These are phyloP conservation scores for Mortierella sp. DNA, from an alignment of 371 early-diverging fungal species.

Conservation along the genomic window DNA sequence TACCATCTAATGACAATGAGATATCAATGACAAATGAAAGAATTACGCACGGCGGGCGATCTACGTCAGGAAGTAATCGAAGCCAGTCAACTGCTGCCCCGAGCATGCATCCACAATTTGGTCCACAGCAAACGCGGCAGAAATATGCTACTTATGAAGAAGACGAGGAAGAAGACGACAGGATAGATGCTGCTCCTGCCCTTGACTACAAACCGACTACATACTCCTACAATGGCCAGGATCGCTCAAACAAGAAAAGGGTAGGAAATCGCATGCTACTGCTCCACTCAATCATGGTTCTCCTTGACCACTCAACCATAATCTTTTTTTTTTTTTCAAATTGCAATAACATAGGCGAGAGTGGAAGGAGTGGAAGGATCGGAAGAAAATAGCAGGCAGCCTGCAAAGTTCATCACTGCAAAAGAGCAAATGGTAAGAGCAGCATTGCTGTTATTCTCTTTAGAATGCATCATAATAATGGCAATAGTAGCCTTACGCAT, in stretches of 20 bases:
- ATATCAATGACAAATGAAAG: background rate
- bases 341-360: constrained; percentile 7
- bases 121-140: background rate
- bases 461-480: background rate
- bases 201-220: background rate
- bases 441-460: background rate
- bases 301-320: background rate
- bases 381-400: constrained; percentile 4
- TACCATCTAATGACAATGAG: background rate
- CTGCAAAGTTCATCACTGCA: constrained; percentile 42
- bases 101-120: background rate
- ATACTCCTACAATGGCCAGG: constrained; percentile 25
- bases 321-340: no score
- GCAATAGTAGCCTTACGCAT: background rate
- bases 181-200: constrained; percentile 11
- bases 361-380: constrained; percentile 10
- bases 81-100: background rate
- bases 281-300: no score
- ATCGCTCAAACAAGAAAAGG: constrained; percentile 37
- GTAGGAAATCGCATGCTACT: constrained; percentile 8
- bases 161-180: constrained; percentile 20
- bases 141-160: constrained; percentile 21
- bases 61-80: background rate
- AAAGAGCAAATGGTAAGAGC: constrained; percentile 46
- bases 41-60: no score